phyloP scores from a whole-genome alignment of 345 rosid species.

The Linum usitatissimum region DNA sequence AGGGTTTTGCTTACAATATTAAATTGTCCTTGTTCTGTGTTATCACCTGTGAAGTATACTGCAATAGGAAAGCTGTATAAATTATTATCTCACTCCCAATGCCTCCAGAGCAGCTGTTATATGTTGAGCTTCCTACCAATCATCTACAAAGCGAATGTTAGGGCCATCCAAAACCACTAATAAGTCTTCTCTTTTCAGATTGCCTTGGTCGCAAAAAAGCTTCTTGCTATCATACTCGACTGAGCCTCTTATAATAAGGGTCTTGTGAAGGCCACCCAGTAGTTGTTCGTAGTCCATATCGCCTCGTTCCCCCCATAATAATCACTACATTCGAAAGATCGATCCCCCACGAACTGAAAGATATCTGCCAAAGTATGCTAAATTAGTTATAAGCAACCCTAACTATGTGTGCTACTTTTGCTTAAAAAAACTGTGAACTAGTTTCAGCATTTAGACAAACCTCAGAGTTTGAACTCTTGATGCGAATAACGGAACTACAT shows the following conservation, averaged over 20 bases:
- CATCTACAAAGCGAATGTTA: slow-evolving; percentile 31
- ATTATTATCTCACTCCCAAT: slow-evolving; percentile 35
- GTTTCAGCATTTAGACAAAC: slow-evolving; percentile 23
- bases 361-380: slow-evolving; percentile 42
- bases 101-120: slow-evolving; percentile 40
- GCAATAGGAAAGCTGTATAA: neutral
- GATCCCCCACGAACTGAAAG: slow-evolving; percentile 77
- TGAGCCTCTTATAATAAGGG: slow-evolving; percentile 42
- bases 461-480: slow-evolving; percentile 78
- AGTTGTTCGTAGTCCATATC: slow-evolving; percentile 74
- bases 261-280: slow-evolving; percentile 63
- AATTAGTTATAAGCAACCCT: neutral
- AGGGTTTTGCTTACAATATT: neutral
- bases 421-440: neutral
- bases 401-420: neutral
- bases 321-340: slow-evolving; percentile 48
- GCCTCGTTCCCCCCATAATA: slow-evolving; percentile 64
- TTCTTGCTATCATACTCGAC: slow-evolving; percentile 53
- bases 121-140: slow-evolving; percentile 30
- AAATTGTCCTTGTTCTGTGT: neutral
- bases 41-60: neutral
- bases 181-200: slow-evolving; percentile 46
- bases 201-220: slow-evolving; percentile 46
- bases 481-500: slow-evolving; percentile 66
- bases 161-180: slow-evolving; percentile 34